Conservation (phyloP, 495 filamentous ascomycete species). For the Penicillium alfredii region DNA sequence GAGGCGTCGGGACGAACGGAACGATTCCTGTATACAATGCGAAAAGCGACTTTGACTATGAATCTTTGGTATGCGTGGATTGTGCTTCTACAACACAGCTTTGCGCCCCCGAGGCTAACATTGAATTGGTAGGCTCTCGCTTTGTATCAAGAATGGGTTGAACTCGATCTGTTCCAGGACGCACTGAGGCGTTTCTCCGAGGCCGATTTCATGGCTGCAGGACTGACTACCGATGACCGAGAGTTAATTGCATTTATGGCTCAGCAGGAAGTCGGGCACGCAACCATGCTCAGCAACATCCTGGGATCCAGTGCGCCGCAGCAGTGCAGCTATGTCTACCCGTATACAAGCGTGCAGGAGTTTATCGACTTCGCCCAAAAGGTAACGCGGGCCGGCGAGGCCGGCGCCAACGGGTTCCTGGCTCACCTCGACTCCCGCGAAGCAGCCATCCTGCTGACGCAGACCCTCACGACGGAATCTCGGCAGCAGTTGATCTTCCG, state of each 20-base stretch:
- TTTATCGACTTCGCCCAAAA: slow-evolving; percentile 86
- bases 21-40: slow-evolving; percentile 64
- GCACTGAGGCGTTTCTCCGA: slow-evolving; percentile 65
- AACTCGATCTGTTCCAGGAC: slow-evolving; percentile 81
- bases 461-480: slow-evolving; percentile 77
- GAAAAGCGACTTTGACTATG: slow-evolving; percentile 67
- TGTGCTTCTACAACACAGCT: background rate
- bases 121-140: slow-evolving; percentile 44
- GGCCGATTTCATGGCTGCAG: slow-evolving; percentile 63
- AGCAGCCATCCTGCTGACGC: slow-evolving; percentile 63
- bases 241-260: slow-evolving; percentile 79
- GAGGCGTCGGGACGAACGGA: slow-evolving; percentile 78
- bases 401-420: slow-evolving; percentile 80
- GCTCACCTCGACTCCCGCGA: slow-evolving; percentile 74
- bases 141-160: slow-evolving; percentile 81
- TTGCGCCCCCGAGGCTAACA: slow-evolving; percentile 22
- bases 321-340: slow-evolving; percentile 79
- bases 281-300: slow-evolving; percentile 74
- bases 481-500: slow-evolving; percentile 87
- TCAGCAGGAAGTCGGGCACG: slow-evolving; percentile 76
- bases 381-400: slow-evolving; percentile 74
- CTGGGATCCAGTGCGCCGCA: slow-evolving; percentile 61
- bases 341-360: slow-evolving; percentile 68
- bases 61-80: slow-evolving; percentile 49
- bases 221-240: slow-evolving; percentile 62